These are phyloP conservation scores for Pseudogymnoascus sp. DNA, from an alignment of 2,329 filamentous ascomycete genomes.

Conservation along the genomic window DNA sequence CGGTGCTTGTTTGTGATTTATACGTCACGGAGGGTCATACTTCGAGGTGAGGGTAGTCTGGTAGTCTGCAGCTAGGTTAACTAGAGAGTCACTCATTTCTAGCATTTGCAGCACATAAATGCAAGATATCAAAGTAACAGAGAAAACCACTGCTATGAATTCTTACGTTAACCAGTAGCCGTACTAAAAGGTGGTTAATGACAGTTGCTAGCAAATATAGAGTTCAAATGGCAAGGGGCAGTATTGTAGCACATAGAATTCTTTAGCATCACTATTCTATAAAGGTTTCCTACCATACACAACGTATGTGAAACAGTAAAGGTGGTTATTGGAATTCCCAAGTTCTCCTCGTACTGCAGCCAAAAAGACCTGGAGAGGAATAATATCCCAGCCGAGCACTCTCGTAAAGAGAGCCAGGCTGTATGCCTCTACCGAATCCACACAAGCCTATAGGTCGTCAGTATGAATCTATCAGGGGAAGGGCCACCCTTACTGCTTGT, in stretches of 20 bases:
- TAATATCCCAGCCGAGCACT: constrained; percentile 2
- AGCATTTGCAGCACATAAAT: neutral
- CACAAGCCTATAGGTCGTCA: neutral
- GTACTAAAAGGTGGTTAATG: no score
- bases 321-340: neutral
- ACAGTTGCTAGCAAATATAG: no score
- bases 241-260: neutral
- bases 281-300: neutral
- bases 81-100: neutral
- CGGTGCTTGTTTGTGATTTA: neutral
- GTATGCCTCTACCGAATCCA: constrained; percentile 8
- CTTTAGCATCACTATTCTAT: neutral
- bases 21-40: neutral
- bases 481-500: neutral
- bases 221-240: neutral
- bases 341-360: neutral
- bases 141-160: neutral
- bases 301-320: neutral
- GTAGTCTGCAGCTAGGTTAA: neutral
- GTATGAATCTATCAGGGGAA: neutral
- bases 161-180: no score
- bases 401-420: constrained; percentile 6
- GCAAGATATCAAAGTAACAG: neutral
- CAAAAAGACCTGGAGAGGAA: neutral
- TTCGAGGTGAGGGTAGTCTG: neutral